Evolutionary conservation across 148 eudicot species (phyloP), one percentile per base, ranked within the genome.

Genomic region (Fagopyrum tataricum): DNA sequence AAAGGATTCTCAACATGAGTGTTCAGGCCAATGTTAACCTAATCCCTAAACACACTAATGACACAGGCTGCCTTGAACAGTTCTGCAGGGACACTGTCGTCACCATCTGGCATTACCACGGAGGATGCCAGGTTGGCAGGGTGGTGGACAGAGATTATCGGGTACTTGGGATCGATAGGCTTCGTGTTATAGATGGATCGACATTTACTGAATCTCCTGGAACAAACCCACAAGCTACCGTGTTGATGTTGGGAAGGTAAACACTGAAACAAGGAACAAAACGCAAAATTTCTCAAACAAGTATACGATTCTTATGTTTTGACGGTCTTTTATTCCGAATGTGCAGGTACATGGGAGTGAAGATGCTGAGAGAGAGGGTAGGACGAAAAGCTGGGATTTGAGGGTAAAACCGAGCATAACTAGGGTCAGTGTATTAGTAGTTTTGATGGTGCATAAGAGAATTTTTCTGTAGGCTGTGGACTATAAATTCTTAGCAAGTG

Each of bases 81-180:
- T 95, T 85, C 62, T 95, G 99, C 72, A 95, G 79, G 73, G 97
- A 95, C 77, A 95, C 92, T 15, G 96, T 91, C 1, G 82, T 85
- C 55, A 90, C 99, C 24, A 91, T 95, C 39, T 95, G 99, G 99
- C 99, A 95, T 48, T 95, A 95, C 77, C 99, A 95, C 73, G 99
- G 99, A 0, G 99, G 99, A 4, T 95, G 99, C 78, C 96, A 87
- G 0, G 88, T 91, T 59, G 97, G 93, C 20, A 84, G 73, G 85
- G 99, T 95, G 41, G 93, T 95, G 73, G 69, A 56, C 76, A 78
- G 73, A 6, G 80, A 87, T 6, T 86, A 90, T 52, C 73, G 75
- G 76, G 96, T 95, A 7, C 68, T 83, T 6, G 96, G 97, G n/a
- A 86, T 86, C 14, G 72, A 87, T 8, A 69, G 89, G 58, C 80